Conservation (phyloP, 306 rosid genomes). For the Fagus sylvatica region DNA sequence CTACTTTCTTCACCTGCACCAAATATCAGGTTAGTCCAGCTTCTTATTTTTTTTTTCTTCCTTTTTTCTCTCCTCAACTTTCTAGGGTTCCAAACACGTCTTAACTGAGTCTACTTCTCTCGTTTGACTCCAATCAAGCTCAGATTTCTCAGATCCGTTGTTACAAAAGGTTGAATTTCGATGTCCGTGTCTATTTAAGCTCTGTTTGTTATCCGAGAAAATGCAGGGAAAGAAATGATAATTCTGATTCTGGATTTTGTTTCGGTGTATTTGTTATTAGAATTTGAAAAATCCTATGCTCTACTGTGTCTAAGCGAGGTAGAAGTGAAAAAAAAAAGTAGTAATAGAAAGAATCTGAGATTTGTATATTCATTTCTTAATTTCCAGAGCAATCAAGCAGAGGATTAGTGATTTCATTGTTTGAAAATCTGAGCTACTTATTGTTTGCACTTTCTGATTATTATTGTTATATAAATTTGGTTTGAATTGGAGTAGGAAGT, state of each 20-base stretch:
- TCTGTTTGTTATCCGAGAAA: constrained; percentile 21
- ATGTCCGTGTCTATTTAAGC: constrained; percentile 3
- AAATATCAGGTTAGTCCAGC: constrained; percentile 46
- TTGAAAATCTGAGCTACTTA: neutral
- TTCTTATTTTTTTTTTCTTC: constrained; percentile 2
- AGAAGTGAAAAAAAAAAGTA: neutral
- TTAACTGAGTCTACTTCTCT: constrained; percentile 7
- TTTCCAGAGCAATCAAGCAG: neutral
- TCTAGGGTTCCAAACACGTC: constrained; percentile 34
- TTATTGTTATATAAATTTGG: constrained; percentile 19
- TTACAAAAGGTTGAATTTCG: constrained; percentile 4
- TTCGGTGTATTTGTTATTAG: neutral
- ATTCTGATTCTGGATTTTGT: neutral
- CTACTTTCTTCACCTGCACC: constrained; percentile 28
- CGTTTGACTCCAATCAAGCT: constrained; percentile 16
- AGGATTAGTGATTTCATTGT: neutral
- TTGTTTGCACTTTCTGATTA: neutral
- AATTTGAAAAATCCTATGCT: neutral
- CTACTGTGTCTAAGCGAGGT: neutral
- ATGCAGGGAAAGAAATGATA: constrained; percentile 18
- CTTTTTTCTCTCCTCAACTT: constrained; percentile 23
- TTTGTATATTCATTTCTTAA: neutral
- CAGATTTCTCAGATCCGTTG: constrained; percentile 48
- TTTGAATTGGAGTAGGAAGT: constrained; percentile 37
- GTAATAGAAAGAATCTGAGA: neutral